phyloP scores from a whole-genome alignment of 1,284 basidiomycete genomes.

The Singerocomus inundabilis region DNA sequence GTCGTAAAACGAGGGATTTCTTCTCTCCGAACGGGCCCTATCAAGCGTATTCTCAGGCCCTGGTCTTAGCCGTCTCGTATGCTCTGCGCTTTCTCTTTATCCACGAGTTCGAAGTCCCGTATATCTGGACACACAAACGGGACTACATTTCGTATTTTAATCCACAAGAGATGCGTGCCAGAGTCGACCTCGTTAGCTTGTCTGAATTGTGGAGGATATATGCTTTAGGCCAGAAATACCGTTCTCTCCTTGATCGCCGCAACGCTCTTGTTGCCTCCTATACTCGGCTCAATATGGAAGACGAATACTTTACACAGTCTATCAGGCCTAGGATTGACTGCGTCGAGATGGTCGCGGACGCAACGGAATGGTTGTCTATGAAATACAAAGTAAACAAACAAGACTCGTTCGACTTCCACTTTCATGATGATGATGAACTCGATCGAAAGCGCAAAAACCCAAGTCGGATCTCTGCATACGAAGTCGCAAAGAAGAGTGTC shows the following conservation, averaged over 20 bases:
- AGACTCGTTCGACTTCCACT: constrained; percentile 57
- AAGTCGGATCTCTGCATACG: constrained; percentile 84
- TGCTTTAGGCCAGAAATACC: constrained; percentile 80
- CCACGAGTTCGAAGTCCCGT: constrained; percentile 90
- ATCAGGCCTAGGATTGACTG: constrained; percentile 63
- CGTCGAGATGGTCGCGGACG: constrained; percentile 90
- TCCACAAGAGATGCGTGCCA: constrained; percentile 49
- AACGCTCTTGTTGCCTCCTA: constrained; percentile 65
- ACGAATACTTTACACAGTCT: constrained; percentile 73
- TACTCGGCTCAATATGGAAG: constrained; percentile 57
- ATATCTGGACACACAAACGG: constrained; percentile 91
- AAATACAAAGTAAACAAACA: constrained; percentile 80
- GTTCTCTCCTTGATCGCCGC: constrained; percentile 77
- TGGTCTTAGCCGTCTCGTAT: constrained; percentile 79
- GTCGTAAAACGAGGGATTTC: constrained; percentile 73
- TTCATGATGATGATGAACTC: constrained; percentile 65
- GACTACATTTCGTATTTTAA: constrained; percentile 87
- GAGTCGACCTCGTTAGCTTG: constrained; percentile 69
- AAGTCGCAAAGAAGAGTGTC: constrained; percentile 78
- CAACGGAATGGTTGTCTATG: constrained; percentile 88
- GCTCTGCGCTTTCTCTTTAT: constrained; percentile 86
- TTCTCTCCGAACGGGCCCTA: constrained; percentile 62
- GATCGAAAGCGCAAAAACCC: constrained; percentile 80
- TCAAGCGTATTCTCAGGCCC: constrained; percentile 61
- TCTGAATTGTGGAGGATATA: constrained; percentile 90